Base-by-base conservation (phyloP, 1,284 basidiomycete species). In the Meripilus lineatus region DNA sequence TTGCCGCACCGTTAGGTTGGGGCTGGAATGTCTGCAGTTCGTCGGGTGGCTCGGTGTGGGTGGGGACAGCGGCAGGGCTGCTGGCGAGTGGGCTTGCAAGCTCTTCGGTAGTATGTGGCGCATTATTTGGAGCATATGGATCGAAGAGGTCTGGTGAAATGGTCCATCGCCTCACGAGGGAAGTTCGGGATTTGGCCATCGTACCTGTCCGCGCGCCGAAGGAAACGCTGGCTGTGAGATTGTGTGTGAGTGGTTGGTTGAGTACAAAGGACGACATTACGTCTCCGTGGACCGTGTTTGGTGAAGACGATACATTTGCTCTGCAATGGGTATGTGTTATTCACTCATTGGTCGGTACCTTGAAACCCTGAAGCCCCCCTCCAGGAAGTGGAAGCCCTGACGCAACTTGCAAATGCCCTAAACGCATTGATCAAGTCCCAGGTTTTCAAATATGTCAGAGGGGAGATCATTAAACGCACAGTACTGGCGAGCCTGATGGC, bases 241-340 rank as follows among this genome's bases (percentile, higher is more conserved):
- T 81, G 18, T 80, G 79, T 50, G 68, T 79, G 5, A 78, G 74
- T 48, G 78, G 78, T 7, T 81, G 77, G 77, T 55, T 80, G 34
- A 55, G 62, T 5, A 56, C 62, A 6, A 57, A 55, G 26, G 62
- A 66, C 4, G 77, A 79, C 51, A 70, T 80, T 14, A 68, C 65
- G 2, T 69, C 66, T 4, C 77, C 78, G 2, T 80, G 78, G 78
- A 69, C 64, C 1, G 58, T 78, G 3, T 75, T 77, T 50, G 67
- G 58, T 18, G 72, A 68, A 8, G 70, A 74, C 38, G 76, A 80
- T 49, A 79, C 77, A 1, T 76, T 70, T 53, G 76, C 77, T 4
- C 57, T 81, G 43, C 75, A 74, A 64, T 80, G 77, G 77, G 77
- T 78, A 50, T 44, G 70, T 5, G 1, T 15, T n/a, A n/a, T n/a